phyloP scores from a whole-genome alignment of 2,329 filamentous ascomycete genomes.

The Saccharata proteae region DNA sequence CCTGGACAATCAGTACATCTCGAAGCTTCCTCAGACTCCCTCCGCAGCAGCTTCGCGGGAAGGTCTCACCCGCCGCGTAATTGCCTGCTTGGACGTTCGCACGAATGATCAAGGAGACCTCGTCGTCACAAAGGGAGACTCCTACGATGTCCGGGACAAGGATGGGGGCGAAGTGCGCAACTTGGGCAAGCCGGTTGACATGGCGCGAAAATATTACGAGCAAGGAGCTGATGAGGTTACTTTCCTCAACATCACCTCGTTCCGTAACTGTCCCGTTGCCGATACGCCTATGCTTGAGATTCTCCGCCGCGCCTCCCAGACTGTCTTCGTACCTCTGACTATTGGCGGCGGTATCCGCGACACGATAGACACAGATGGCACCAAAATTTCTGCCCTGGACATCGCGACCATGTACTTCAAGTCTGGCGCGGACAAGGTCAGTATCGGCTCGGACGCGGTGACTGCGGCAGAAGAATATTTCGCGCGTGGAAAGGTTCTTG shows the following conservation, averaged over 20 bases:
- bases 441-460: slow-evolving; percentile 90
- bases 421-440: slow-evolving; percentile 93
- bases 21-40: slow-evolving; percentile 35
- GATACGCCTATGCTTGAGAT: slow-evolving; percentile 96
- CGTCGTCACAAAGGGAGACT: slow-evolving; percentile 95
- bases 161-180: slow-evolving; percentile 63
- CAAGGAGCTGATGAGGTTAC: slow-evolving; percentile 95
- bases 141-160: slow-evolving; percentile 97
- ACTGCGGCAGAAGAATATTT: slow-evolving; percentile 87
- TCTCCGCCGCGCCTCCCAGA: slow-evolving; percentile 70
- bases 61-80: slow-evolving; percentile 82
- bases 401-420: slow-evolving; percentile 97
- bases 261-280: slow-evolving; percentile 84
- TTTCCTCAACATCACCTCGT: slow-evolving; percentile 96
- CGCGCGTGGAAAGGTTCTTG: slow-evolving; percentile 52
- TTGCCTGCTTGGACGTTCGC: slow-evolving; percentile 91
- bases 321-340: slow-evolving; percentile 91
- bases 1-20: slow-evolving; percentile 55
- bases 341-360: slow-evolving; percentile 93
- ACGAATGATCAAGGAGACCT: slow-evolving; percentile 90
- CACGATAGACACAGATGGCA: slow-evolving; percentile 79
- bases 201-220: slow-evolving; percentile 88
- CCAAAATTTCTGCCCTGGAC: slow-evolving; percentile 74
- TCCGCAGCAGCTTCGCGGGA: slow-evolving; percentile 32
- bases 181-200: slow-evolving; percentile 89